Evolutionary conservation across 1,284 basidiomycete species (phyloP).

Genomic region (Hymenochaete sp.): DNA sequence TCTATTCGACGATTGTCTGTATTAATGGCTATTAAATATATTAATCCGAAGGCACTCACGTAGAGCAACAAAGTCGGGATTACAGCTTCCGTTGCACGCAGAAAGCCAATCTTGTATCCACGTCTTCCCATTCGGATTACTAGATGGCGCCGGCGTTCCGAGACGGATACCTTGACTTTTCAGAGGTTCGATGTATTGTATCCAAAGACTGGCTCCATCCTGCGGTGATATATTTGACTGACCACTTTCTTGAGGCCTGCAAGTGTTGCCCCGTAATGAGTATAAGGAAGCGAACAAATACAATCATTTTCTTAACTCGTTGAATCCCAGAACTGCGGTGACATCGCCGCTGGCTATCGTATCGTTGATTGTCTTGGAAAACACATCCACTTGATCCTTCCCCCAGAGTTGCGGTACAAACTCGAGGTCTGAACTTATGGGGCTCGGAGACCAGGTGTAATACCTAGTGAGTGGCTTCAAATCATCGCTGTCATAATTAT

Average conservation of each 20-base stretch:
- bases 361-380: slow-evolving; percentile 25
- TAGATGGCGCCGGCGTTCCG: slow-evolving; percentile 36
- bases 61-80: slow-evolving; percentile 36
- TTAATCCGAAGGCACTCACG: slow-evolving; percentile 23
- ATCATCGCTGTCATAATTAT: neutral
- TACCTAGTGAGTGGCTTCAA: slow-evolving; percentile 25
- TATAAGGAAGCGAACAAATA: neutral
- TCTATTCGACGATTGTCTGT: slow-evolving; percentile 16
- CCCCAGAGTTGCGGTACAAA: slow-evolving; percentile 35
- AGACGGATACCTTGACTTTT: slow-evolving; percentile 29
- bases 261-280: neutral
- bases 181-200: slow-evolving; percentile 29
- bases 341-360: slow-evolving; percentile 24
- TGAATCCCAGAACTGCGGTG: slow-evolving; percentile 28
- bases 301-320: slow-evolving; percentile 23
- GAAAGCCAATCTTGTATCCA: slow-evolving; percentile 35
- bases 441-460: slow-evolving; percentile 28
- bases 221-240: slow-evolving; percentile 30
- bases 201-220: slow-evolving; percentile 29
- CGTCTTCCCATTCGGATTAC: slow-evolving; percentile 30
- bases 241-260: slow-evolving; percentile 24
- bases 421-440: slow-evolving; percentile 25
- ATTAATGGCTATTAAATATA: neutral
- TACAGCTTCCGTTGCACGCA: slow-evolving; percentile 31
- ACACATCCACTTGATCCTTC: slow-evolving; percentile 24